phyloP scores from a whole-genome alignment of 2,329 filamentous ascomycete genomes.

The Colletotrichum sp. region DNA sequence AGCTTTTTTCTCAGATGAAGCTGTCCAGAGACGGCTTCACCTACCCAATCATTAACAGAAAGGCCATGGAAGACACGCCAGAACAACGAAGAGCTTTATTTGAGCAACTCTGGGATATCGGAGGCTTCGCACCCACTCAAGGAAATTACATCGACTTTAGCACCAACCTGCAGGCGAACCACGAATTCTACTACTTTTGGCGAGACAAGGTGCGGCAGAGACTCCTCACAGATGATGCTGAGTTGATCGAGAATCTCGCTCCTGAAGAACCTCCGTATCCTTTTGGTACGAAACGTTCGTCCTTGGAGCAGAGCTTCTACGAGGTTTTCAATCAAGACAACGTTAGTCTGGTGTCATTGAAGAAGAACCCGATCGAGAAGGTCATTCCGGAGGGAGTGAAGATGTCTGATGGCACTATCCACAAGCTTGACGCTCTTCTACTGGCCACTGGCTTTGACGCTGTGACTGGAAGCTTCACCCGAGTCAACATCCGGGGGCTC shows the following conservation, averaged over 20 bases:
- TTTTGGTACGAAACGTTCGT: constrained; percentile 38
- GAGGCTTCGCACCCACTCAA: background rate
- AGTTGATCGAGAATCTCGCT: background rate
- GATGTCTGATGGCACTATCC: background rate
- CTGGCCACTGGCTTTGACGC: constrained; percentile 40
- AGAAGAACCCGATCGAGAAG: background rate
- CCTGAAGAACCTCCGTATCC: background rate
- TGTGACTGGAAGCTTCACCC: constrained; percentile 42
- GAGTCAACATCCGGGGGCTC: constrained; percentile 39
- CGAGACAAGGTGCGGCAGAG: background rate
- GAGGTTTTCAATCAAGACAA: constrained; percentile 47
- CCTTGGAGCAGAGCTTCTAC: constrained; percentile 46
- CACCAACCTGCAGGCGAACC: background rate
- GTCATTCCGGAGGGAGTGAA: background rate
- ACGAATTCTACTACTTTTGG: background rate
- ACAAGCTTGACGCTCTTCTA: constrained; percentile 27
- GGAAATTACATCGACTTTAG: background rate
- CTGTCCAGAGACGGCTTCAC: background rate
- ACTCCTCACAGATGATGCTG: background rate
- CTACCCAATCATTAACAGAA: background rate
- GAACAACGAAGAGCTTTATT: background rate
- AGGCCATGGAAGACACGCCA: background rate
- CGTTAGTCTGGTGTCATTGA: constrained; percentile 44
- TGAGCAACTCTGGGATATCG: background rate
- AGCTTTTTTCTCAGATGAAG: background rate